Evolutionary conservation across 2,329 filamentous ascomycete species (phyloP), one percentile per base, ranked within the genome.

Genomic region (Emericellopsis cladophorae): DNA sequence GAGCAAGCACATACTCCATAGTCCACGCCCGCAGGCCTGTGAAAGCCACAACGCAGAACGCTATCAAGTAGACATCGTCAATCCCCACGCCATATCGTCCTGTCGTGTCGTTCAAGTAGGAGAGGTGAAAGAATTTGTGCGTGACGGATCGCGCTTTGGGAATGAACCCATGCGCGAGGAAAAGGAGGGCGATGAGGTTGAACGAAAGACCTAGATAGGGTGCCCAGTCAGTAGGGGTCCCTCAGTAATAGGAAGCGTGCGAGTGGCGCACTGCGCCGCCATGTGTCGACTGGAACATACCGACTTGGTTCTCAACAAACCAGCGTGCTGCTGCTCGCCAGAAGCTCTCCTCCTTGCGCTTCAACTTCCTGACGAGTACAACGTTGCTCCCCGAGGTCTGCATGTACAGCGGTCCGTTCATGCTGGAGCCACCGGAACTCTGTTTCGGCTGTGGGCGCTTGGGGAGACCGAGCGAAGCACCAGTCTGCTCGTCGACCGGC

Each of bases 1-100:
- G 92, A 16, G 78, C 77, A 40, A 96, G 71, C 11, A 93, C 53
- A 64, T 94, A 92, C 57, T 95, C 89, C 77, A 96, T 93, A 42
- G 76, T 69, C 40, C 77, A 79, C 32, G 87, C 89, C 44, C 92
- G 81, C 40, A 95, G 70, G 18, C 84, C 89, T 3, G 87, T 95
- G 58, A 95, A 89, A 42, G 88, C 72, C 42, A 95, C 70, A 49
- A 94, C 76, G 67, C 81, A 90, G 55, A 84, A 82, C 10, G 74
- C 57, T 37, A 95, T 79, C 53, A 89, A 76, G 57, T 81, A 83
- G 46, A 77, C 66, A 62, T 98, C 92, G 54, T 93, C 81, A 57
- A 70, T 73, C 45, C 92, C 90, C 49, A 82, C 74, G 37, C 75
- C 76, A 60, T 95, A 96, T 45, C 74, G 64, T 36, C 76, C 79